Base-by-base conservation (phyloP, 192 early-diverging fungal genomes). In the Diversispora epigaea region DNA sequence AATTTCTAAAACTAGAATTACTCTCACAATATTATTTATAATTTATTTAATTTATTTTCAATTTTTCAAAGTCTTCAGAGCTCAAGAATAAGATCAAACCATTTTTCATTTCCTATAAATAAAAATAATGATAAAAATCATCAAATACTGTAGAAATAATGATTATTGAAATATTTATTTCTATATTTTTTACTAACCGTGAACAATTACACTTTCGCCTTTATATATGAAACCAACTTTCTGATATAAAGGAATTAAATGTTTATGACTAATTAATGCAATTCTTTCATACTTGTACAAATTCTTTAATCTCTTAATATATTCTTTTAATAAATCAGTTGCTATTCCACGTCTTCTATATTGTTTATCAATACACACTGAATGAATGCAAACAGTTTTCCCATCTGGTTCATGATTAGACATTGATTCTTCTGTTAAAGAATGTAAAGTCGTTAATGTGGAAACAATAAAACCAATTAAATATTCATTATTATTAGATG, bases 341-440 rank as follows among this genome's bases (percentile, higher is more conserved):
- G 91, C 91, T 68, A 93, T 78, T 0, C 91, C 90, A 68, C 78
- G 80, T 41, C 87, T 74, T 54, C 84, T 85, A 70, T 79, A 82
- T 7, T 70, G 69, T 4, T 79, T 76, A 15, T 76, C 71, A 3
- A 90, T 86, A 55, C 89, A 90, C 11, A 92, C 90, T 17, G 88
- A 89, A 68, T 93, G 91, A 17, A 93, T 78, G 70, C 89, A 91
- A 12, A 88, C 87, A 1, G 87, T 90, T 14, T 64, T 73, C 1
- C 92, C 92, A 17, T 79, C 74, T 6, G 83, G 80, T 41, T 93
- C 88, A 77, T 92, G 88, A 1, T 43, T 60, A 4, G 73, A 63
- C 91, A 93, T 92, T 50, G 91, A 90, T 43, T 71, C 82, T 67
- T 92, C 85, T 7, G 90, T 91, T 0, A 93, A 77, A 11, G 82